A percentile compares a stretch with the other conserved stretches of the same genome.
phyloP scores from a whole-genome alignment of 2,329 filamentous ascomycete genomes.

The Blastomyces emzantsi region DNA sequence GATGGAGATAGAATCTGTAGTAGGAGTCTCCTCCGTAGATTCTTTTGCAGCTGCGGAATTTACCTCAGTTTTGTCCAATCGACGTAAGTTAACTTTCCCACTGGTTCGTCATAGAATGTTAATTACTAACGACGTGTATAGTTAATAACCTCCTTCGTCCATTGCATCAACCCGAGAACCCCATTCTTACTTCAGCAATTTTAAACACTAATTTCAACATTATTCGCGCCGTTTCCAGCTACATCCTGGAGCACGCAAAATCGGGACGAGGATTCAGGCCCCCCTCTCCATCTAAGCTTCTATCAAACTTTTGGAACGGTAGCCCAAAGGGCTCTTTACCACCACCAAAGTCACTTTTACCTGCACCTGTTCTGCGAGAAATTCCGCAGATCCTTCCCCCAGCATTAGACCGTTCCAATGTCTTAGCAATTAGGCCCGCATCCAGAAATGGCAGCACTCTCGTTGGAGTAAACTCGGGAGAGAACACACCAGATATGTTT shows the following conservation, averaged over 20 bases:
- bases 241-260: slow-evolving; percentile 54
- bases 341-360: slow-evolving; percentile 28
- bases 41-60: slow-evolving; percentile 65
- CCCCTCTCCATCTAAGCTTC: slow-evolving; percentile 80
- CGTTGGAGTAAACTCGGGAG: slow-evolving; percentile 42
- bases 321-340: slow-evolving; percentile 28
- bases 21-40: slow-evolving; percentile 64
- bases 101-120: neutral
- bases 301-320: slow-evolving; percentile 69
- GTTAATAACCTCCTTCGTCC: slow-evolving; percentile 63
- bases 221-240: slow-evolving; percentile 58
- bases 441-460: slow-evolving; percentile 23
- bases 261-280: slow-evolving; percentile 55
- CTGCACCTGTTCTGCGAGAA: slow-evolving; percentile 33
- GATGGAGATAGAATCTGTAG: slow-evolving; percentile 54
- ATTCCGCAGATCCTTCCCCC: slow-evolving; percentile 38
- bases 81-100: slow-evolving; percentile 48
- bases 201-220: slow-evolving; percentile 71
- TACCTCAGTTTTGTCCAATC: slow-evolving; percentile 61
- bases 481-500: slow-evolving; percentile 54
- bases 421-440: slow-evolving; percentile 35
- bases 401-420: slow-evolving; percentile 32
- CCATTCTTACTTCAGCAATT: slow-evolving; percentile 49
- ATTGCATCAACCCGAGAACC: slow-evolving; percentile 54
- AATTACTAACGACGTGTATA: slow-evolving; percentile 26